phyloP scores from a whole-genome alignment of 2,329 filamentous ascomycete genomes.

The Fusarium algeriense region DNA sequence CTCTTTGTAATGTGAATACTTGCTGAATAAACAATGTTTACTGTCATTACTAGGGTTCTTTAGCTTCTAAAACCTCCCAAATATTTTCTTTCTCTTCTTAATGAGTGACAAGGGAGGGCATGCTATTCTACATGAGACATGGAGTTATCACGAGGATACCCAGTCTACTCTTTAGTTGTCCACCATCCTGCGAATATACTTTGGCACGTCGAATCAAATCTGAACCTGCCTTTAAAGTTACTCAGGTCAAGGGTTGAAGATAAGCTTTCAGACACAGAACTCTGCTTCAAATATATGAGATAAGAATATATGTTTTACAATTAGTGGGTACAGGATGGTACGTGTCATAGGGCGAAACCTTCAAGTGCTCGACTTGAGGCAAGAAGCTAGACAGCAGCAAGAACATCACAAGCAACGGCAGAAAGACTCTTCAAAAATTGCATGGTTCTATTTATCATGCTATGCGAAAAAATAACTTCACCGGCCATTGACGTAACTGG shows the following conservation, averaged over 20 bases:
- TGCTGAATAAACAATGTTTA: background rate
- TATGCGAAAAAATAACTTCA: constrained; percentile 14
- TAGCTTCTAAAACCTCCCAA: background rate
- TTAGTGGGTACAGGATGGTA: background rate
- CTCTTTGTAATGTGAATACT: background rate
- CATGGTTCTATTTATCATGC: background rate
- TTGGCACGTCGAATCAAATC: too few species aligned
- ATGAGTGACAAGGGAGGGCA: rapidly evolving
- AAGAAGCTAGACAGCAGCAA: background rate
- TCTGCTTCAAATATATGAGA: too few species aligned
- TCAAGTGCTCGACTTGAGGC: background rate
- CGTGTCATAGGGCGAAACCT: background rate
- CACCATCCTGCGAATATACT: too few species aligned
- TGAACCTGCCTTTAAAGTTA: too few species aligned
- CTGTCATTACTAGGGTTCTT: background rate
- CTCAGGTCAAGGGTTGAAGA: background rate
- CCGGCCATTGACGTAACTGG: constrained; percentile 20
- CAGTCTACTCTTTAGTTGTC: too few species aligned
- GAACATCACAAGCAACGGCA: background rate
- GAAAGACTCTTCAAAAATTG: background rate
- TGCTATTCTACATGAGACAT: background rate
- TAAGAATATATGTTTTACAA: background rate
- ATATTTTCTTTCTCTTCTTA: background rate
- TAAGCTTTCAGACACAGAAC: too few species aligned
- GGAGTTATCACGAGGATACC: background rate